Evolutionary conservation across 2,329 filamentous ascomycete genomes (phyloP).

Genomic region (Verticillium dahliae): DNA sequence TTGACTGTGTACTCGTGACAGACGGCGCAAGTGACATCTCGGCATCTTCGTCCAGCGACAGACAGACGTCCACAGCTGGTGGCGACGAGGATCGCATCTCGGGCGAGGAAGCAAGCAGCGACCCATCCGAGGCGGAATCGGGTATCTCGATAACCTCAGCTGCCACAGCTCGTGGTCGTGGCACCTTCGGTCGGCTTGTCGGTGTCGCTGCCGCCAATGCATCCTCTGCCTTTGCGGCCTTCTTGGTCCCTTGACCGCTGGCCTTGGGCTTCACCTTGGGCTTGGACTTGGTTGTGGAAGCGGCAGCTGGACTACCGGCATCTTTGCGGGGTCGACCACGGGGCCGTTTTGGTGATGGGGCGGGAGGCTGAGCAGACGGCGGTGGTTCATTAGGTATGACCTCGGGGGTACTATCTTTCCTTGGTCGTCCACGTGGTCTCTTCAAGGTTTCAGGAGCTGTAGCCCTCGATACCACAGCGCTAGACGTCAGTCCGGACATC

Average conservation of each 20-base stretch:
- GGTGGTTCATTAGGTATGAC: constrained; percentile 21
- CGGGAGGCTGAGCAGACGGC: constrained; percentile 23
- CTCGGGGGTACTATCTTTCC: constrained; percentile 19
- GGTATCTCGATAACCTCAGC: constrained; percentile 36
- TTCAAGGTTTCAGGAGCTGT: constrained; percentile 11
- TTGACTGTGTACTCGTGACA: constrained; percentile 28
- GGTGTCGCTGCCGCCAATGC: constrained; percentile 16
- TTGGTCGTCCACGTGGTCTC: constrained; percentile 24
- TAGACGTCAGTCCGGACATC: neutral
- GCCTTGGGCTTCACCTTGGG: neutral
- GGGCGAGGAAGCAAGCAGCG: constrained; percentile 10
- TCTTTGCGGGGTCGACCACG: constrained; percentile 5
- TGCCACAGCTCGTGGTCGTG: constrained; percentile 6
- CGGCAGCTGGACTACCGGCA: neutral
- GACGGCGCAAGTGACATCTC: constrained; percentile 33
- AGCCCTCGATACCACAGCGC: constrained; percentile 7
- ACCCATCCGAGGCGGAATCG: constrained; percentile 40
- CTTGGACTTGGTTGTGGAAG: neutral
- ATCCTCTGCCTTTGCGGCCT: constrained; percentile 1
- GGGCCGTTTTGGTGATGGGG: constrained; percentile 11
- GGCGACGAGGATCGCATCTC: constrained; percentile 38
- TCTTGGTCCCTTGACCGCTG: too few species aligned
- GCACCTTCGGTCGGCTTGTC: constrained; percentile 15
- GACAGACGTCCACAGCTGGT: constrained; percentile 32
- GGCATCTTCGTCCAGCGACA: constrained; percentile 36